Base-by-base conservation (phyloP, 2,329 filamentous ascomycete species). In the Graphiopsis chlorocephala region DNA sequence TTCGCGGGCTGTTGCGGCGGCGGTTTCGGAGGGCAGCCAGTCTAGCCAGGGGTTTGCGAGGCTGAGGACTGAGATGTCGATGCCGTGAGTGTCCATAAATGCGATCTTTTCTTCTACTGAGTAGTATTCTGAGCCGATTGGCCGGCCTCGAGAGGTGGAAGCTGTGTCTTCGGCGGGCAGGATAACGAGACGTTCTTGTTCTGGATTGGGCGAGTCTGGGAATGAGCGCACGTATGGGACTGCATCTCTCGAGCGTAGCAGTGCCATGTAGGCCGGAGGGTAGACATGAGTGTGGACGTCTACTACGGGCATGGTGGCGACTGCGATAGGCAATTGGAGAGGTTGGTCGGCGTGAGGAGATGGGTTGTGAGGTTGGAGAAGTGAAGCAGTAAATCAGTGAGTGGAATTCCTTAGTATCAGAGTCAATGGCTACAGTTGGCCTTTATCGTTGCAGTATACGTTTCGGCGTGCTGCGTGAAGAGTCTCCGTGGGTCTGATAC, bases 31-130 rank as follows among this genome's bases (percentile, higher is more conserved):
- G 0, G 81, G 77, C 0, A 97, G 79, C 74, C 96, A 97, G 78
- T 97, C 93, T 2, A 97, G 84, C 93, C 93, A 97, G 0, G 93
- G 93, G 74, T 97, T 97, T 15, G 93, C 93, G 25, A 97, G 86
- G 0, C 91, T 95, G 68, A 97, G 87, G 59, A 97, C 90, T 1
- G 91, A 95, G 68, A 90, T 87, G 76, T 90, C 85, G 75, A 97
- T 97, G 61, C 81, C 81, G 78, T 97, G 93, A 17, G 83, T 85
- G 75, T 92, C 84, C 93, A 97, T 97, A 79, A 97, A 97, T 57
- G 86, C 83, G 15, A 97, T 83, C 74, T 97, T 97, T 71, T 91
- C 84, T 17, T 82, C 79, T 65, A 96, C 88, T 52, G 92, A 91
- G 67, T 89, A 91, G 82, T 94, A 97, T 72, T 93, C 91, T 0